These are phyloP conservation scores for Aspergillus panamensis DNA, from an alignment of 495 filamentous ascomycete genomes.

Conservation along the genomic window DNA sequence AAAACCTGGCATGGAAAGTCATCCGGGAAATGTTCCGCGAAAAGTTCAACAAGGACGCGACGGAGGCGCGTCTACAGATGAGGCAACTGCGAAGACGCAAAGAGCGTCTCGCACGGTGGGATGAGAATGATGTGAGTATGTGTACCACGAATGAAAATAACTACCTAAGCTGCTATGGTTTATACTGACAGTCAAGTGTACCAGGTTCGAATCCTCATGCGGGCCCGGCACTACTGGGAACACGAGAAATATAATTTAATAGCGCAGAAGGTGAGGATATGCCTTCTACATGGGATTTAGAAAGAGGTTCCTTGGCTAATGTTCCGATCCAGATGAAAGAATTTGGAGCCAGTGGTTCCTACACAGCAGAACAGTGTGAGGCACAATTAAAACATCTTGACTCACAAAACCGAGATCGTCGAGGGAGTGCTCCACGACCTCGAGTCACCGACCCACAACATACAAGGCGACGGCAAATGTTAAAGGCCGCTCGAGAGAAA, in stretches of 20 bases:
- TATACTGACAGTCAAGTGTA: conserved; percentile 18
- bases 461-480: conserved; percentile 19
- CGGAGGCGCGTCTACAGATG: conserved; percentile 72
- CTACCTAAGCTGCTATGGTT: not conserved
- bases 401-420: conserved; percentile 17
- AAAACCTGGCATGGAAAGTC: conserved; percentile 66
- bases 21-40: conserved; percentile 62
- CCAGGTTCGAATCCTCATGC: conserved; percentile 46
- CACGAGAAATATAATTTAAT: conserved; percentile 49
- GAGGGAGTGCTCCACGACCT: conserved; percentile 20
- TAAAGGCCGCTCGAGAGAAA: conserved; percentile 6
- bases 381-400: conserved; percentile 35
- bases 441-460: conserved; percentile 28
- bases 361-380: conserved; percentile 38
- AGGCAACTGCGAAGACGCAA: conserved; percentile 64
- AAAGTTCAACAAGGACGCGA: conserved; percentile 58
- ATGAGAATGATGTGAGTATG: conserved; percentile 62
- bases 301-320: not conserved
- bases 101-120: conserved; percentile 59
- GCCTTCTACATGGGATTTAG: no score
- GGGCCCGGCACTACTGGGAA: conserved; percentile 48
- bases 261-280: conserved; percentile 43
- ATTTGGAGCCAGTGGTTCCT: conserved; percentile 32
- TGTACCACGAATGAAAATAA: conserved; percentile 15
- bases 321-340: conserved; percentile 33